These are phyloP conservation scores for Solanum chaucha DNA, from an alignment of 257 asterid genomes.

Conservation along the genomic window DNA sequence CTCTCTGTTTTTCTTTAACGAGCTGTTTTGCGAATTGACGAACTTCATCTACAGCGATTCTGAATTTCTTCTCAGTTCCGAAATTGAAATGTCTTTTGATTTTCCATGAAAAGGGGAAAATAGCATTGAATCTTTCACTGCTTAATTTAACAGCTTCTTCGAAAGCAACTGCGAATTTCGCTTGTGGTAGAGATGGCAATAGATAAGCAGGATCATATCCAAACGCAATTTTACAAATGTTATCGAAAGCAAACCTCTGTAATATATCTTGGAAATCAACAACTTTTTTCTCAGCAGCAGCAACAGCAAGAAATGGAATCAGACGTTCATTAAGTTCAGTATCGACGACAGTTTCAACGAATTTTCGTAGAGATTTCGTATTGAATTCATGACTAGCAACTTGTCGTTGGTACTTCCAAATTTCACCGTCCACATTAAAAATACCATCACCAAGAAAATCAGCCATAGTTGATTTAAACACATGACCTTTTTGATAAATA, in stretches of 20 bases:
- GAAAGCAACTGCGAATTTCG: neutral
- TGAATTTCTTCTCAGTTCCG: neutral
- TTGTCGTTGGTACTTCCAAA: constrained; percentile 53
- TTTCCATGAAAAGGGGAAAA: neutral
- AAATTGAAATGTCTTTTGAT: neutral
- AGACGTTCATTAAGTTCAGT: constrained; percentile 28
- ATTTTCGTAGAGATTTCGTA: constrained; percentile 38
- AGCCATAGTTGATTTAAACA: neutral
- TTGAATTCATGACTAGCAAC: constrained; percentile 54
- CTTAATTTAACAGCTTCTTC: neutral
- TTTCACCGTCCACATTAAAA: constrained; percentile 45
- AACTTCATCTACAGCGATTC: neutral
- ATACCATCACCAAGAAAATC: constrained; percentile 25
- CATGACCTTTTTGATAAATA: constrained; percentile 39
- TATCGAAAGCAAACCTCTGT: constrained; percentile 21
- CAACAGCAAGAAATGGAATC: constrained; percentile 23
- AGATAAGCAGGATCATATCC: neutral
- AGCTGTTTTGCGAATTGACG: neutral
- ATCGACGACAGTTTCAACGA: constrained; percentile 44
- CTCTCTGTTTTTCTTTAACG: neutral
- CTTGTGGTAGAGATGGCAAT: neutral
- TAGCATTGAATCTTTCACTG: neutral
- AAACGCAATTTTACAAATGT: neutral
- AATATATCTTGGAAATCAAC: constrained; percentile 50
- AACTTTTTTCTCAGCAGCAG: constrained; percentile 8